Evolutionary conservation across 2,329 filamentous ascomycete genomes (phyloP).

Genomic region (Diaporthe amygdali): DNA sequence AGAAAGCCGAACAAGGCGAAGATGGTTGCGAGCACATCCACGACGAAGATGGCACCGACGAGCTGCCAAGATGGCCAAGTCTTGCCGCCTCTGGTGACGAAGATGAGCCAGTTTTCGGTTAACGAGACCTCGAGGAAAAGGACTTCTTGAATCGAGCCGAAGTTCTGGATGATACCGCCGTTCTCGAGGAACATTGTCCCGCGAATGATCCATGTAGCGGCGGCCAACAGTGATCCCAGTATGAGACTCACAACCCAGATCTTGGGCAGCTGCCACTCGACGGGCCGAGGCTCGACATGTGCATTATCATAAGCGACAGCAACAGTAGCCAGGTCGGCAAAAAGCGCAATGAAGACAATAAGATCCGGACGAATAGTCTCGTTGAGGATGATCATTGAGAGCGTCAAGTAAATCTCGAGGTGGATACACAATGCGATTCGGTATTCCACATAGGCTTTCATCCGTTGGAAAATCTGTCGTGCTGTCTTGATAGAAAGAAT

Average conservation of each 20-base stretch:
- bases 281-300: conserved; percentile 74
- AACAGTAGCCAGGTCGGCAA: conserved; percentile 80
- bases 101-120: conserved; percentile 81
- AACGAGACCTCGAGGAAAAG: conserved; percentile 76
- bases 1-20: conserved; percentile 81
- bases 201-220: conserved; percentile 76
- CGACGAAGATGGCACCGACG: conserved; percentile 71
- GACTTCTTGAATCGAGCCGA: conserved; percentile 75
- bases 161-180: conserved; percentile 78
- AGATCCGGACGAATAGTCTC: conserved; percentile 75
- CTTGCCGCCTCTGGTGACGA: conserved; percentile 75
- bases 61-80: conserved; percentile 80
- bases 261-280: conserved; percentile 83
- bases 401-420: conserved; percentile 77
- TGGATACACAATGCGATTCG: conserved; percentile 77
- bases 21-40: conserved; percentile 74
- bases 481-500: conserved; percentile 76
- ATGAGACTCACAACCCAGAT: conserved; percentile 79
- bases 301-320: conserved; percentile 82
- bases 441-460: conserved; percentile 81
- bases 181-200: conserved; percentile 71
- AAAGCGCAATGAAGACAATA: conserved; percentile 80
- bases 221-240: conserved; percentile 70
- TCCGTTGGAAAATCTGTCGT: conserved; percentile 78
- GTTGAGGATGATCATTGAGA: conserved; percentile 81